Conservation (phyloP, 2,329 filamentous ascomycete species). For the Xylaria sp. region DNA sequence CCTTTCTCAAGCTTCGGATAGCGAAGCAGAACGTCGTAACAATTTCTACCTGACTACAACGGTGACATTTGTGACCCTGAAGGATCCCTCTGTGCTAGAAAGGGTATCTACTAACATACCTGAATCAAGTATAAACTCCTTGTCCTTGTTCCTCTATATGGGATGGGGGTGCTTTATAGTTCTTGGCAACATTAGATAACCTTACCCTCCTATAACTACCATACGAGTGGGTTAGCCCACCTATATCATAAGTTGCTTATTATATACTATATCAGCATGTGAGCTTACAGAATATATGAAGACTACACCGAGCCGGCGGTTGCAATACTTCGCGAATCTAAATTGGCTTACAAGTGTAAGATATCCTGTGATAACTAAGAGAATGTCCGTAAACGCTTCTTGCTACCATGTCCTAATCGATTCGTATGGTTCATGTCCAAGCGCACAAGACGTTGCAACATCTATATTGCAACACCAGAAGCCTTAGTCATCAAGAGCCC, state of each 20-base stretch:
- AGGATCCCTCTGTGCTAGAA: too few species aligned
- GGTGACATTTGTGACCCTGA: constrained; percentile 11
- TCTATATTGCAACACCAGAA: constrained; percentile 6
- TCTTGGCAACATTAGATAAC: constrained; percentile 27
- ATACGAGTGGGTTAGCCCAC: constrained; percentile 13
- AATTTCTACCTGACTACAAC: constrained; percentile 14
- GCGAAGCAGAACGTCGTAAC: constrained; percentile 5
- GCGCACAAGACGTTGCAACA: constrained; percentile 4
- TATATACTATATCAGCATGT: constrained; percentile 18
- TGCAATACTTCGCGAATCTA: not conserved
- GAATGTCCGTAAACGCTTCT: not conserved
- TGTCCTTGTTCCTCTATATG: not conserved
- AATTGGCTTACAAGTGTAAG: not conserved
- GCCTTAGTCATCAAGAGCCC: constrained; percentile 28
- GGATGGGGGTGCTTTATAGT: constrained; percentile 11
- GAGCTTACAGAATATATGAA: constrained; percentile 24
- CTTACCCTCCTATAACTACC: constrained; percentile 17
- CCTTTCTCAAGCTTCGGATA: constrained; percentile 7
- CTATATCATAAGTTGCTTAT: constrained; percentile 8
- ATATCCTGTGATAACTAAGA: not conserved
- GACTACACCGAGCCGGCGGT: constrained; percentile 7
- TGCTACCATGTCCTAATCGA: not conserved
- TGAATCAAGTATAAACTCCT: constrained; percentile 17
- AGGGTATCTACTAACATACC: not conserved
- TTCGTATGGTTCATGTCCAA: constrained; percentile 5